These are phyloP conservation scores for Ogataea populi-albae DNA, from an alignment of 805 yeast genomes.

Conservation along the genomic window DNA sequence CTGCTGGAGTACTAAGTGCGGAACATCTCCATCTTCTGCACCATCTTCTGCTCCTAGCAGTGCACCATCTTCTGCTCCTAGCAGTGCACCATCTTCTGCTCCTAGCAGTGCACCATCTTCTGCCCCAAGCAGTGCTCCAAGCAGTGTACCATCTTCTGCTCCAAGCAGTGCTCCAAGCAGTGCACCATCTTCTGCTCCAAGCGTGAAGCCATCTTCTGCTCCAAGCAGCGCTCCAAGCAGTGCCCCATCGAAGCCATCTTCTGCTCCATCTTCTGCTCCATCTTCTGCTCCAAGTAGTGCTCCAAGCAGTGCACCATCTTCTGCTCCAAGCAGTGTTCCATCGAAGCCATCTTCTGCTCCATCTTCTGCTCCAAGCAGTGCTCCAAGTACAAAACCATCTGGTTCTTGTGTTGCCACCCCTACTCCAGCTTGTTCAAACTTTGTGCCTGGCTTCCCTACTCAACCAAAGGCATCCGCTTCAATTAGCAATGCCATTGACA, in stretches of 20 bases:
- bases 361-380: constrained; percentile 1
- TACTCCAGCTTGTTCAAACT: too few relatives aligned
- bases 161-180: not conserved
- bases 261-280: not conserved
- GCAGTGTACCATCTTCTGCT: constrained; percentile 1
- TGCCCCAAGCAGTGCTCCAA: not conserved
- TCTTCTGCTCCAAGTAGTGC: not conserved
- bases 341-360: too few relatives aligned
- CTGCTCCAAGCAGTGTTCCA: too few relatives aligned
- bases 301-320: not conserved
- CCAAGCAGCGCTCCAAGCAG: not conserved
- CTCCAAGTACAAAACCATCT: constrained; percentile 1
- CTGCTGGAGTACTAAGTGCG: too few relatives aligned
- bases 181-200: constrained; percentile 1
- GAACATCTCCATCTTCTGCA: too few relatives aligned
- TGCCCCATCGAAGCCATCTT: not conserved
- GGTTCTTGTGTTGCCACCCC: not conserved
- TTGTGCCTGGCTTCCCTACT: not conserved
- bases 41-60: not conserved
- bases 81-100: not conserved
- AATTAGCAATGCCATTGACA: not conserved
- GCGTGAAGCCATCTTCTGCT: not conserved
- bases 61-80: not conserved
- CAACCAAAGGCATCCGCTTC: not conserved
- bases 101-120: not conserved